Conservation (phyloP, 2,329 filamentous ascomycete species). For the Anthostomella pinea region DNA sequence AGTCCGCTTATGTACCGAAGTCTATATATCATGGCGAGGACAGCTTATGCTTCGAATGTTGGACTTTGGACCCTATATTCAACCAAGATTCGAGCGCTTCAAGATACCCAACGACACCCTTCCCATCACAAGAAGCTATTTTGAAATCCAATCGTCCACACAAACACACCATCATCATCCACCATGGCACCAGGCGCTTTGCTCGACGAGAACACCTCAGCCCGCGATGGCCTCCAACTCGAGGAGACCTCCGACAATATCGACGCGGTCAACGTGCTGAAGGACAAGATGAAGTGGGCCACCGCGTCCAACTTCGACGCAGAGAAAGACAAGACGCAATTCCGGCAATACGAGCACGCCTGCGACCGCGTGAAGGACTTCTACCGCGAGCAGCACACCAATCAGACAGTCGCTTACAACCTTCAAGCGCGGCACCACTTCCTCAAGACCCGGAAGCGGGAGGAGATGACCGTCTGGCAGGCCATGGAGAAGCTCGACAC, state of each 20-base stretch:
- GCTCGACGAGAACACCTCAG: conserved; percentile 24
- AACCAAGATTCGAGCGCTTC: background rate
- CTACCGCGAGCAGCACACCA: conserved; percentile 70
- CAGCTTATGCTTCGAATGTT: conserved; percentile 8
- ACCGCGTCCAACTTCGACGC: conserved; percentile 64
- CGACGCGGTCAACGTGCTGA: conserved; percentile 55
- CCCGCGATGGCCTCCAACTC: conserved; percentile 35
- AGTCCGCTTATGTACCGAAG: conserved; percentile 6
- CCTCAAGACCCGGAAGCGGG: conserved; percentile 56
- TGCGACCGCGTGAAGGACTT: conserved; percentile 84
- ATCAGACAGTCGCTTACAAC: conserved; percentile 82
- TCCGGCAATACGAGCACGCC: conserved; percentile 79
- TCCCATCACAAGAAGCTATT: conserved; percentile 4
- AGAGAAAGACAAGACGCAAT: conserved; percentile 74
- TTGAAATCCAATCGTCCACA: background rate
- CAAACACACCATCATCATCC: background rate
- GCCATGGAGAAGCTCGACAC: conserved; percentile 92
- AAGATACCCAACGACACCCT: background rate
- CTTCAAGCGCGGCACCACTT: conserved; percentile 73
- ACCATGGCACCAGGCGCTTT: conserved; percentile 32
- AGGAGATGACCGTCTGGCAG: conserved; percentile 83
- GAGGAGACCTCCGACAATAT: conserved; percentile 47
- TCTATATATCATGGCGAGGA: conserved; percentile 16
- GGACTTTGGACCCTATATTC: background rate
- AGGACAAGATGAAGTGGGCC: conserved; percentile 40